Conservation (phyloP, 202 grass and related monocot genomes). For the Carex arenaria region DNA sequence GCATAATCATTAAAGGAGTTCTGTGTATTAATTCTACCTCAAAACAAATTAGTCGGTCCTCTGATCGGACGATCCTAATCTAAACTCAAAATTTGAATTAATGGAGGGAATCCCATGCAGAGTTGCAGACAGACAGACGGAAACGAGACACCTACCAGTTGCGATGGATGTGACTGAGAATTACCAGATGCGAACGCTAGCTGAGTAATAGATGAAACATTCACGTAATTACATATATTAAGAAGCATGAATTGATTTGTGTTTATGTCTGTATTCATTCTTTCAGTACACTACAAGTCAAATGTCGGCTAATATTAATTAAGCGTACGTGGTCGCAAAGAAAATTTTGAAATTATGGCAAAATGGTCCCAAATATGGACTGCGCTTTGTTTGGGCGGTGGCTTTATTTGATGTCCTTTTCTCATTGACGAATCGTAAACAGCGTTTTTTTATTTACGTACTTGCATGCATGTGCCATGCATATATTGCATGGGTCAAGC, state of each 20-base stretch:
- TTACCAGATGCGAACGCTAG: too few species aligned
- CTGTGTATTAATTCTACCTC: too few species aligned
- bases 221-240: background rate
- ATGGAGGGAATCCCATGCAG: too few species aligned
- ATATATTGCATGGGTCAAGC: background rate
- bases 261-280: background rate
- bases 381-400: constrained; percentile 11
- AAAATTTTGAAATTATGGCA: background rate
- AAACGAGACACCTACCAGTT: too few species aligned
- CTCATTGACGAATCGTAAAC: background rate
- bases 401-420: constrained; percentile 3
- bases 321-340: background rate
- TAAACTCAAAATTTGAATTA: too few species aligned
- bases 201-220: too few species aligned
- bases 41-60: too few species aligned
- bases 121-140: too few species aligned
- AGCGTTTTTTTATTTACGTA: background rate
- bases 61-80: too few species aligned
- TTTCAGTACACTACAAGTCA: background rate
- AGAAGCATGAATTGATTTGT: background rate
- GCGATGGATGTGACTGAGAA: too few species aligned
- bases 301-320: constrained; percentile 13
- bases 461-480: constrained; percentile 14
- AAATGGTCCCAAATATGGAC: constrained; percentile 13
- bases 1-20: too few species aligned